Percentiles rank a stretch among this genome's conserved stretches.
phyloP scores from a whole-genome alignment of 306 rosid genomes.

The Alnus rubra region DNA sequence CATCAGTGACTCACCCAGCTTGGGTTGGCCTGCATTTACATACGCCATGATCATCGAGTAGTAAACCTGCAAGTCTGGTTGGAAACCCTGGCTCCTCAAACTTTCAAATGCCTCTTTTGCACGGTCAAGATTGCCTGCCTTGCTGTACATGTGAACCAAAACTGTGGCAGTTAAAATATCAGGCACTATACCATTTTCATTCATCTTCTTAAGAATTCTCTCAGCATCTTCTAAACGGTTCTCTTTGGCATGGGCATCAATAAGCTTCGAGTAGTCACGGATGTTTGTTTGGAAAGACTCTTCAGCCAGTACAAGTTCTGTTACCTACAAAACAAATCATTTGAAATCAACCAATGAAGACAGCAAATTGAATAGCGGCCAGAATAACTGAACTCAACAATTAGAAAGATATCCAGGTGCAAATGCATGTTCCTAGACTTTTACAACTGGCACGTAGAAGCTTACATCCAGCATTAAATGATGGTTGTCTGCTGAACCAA shows the following conservation, averaged over 20 bases:
- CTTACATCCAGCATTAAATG: neutral
- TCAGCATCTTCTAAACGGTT: slow-evolving; percentile 64
- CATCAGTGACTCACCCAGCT: slow-evolving; percentile 43
- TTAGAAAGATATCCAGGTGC: slow-evolving; percentile 2
- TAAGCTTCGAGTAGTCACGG: slow-evolving; percentile 75
- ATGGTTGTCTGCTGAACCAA: neutral
- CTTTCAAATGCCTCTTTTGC: slow-evolving; percentile 63
- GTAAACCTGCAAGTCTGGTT: slow-evolving; percentile 61
- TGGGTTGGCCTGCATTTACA: slow-evolving; percentile 62
- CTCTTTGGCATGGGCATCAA: slow-evolving; percentile 66
- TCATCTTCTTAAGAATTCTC: slow-evolving; percentile 73
- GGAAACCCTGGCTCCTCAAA: slow-evolving; percentile 67
- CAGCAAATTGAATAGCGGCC: slow-evolving; percentile 14
- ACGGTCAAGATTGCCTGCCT: slow-evolving; percentile 62
- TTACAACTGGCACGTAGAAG: slow-evolving; percentile 5
- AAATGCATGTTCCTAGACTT: slow-evolving; percentile 21
- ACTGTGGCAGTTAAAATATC: slow-evolving; percentile 55
- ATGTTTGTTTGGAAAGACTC: slow-evolving; percentile 72
- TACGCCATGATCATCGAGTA: slow-evolving; percentile 69
- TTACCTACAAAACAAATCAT: slow-evolving; percentile 57
- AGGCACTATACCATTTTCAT: slow-evolving; percentile 51
- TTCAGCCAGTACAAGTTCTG: slow-evolving; percentile 66
- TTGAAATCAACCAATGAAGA: slow-evolving; percentile 29
- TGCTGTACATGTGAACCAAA: slow-evolving; percentile 80
- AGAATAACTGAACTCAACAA: slow-evolving; percentile 16